phyloP scores from a whole-genome alignment of 306 rosid genomes.

The Psophocarpus tetragonolobus region DNA sequence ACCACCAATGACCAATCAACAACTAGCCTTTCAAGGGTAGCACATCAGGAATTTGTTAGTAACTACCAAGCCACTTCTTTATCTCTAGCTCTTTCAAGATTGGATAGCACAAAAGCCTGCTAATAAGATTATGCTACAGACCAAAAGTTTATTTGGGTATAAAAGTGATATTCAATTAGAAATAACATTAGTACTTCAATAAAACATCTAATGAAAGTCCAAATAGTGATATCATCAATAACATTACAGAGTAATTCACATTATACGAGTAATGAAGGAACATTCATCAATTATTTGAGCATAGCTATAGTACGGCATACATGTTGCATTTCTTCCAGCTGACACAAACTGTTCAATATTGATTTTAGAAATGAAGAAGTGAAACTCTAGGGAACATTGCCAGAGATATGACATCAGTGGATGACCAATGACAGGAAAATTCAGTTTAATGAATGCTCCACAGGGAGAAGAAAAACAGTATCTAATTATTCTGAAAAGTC shows the following conservation, averaged over 20 bases:
- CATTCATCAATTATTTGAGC: conserved; percentile 30
- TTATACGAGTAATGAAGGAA: conserved; percentile 20
- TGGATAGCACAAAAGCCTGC: conserved; percentile 39
- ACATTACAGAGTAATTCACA: conserved; percentile 30
- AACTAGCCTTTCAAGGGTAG: conserved; percentile 27
- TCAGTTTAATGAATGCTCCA: background rate
- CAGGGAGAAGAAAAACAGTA: background rate
- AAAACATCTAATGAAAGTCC: conserved; percentile 12
- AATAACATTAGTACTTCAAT: conserved; percentile 27
- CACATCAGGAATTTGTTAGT: conserved; percentile 31
- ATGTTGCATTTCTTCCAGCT: conserved; percentile 36
- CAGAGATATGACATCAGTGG: conserved; percentile 20
- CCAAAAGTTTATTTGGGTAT: conserved; percentile 25
- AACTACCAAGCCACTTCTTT: conserved; percentile 38
- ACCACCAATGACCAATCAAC: conserved; percentile 36
- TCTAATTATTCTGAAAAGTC: background rate
- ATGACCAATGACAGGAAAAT: conserved; percentile 1
- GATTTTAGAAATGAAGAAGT: conserved; percentile 26
- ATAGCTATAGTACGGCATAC: conserved; percentile 32
- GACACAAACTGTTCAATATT: conserved; percentile 38
- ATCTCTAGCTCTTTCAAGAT: conserved; percentile 32
- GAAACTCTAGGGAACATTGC: conserved; percentile 15
- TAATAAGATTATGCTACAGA: conserved; percentile 35
- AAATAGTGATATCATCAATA: conserved; percentile 32
- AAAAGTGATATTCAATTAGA: conserved; percentile 21